Conservation (phyloP, 2,329 filamentous ascomycete species). For the Calonectria hawksworthii region DNA sequence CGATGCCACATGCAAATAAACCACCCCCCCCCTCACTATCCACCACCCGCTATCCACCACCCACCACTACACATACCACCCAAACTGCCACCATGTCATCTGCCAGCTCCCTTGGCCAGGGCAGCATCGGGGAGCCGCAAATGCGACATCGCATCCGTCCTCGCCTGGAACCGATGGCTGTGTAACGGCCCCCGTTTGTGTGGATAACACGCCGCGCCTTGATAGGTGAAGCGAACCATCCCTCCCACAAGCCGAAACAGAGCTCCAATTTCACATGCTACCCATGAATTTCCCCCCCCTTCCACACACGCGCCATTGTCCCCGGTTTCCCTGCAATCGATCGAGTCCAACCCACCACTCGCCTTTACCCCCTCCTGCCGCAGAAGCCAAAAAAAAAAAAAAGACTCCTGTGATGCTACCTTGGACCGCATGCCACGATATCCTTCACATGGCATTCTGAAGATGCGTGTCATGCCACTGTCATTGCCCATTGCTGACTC, state of each 20-base stretch:
- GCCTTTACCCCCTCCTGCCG: not conserved
- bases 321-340: not conserved
- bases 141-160: constrained; percentile 9
- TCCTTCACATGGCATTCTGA: not conserved
- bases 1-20: constrained; percentile 15
- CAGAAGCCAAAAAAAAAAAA: not conserved
- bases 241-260: constrained; percentile 5
- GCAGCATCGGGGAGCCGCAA: constrained; percentile 11
- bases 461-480: not conserved
- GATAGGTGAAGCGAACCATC: not conserved
- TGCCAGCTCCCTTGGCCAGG: constrained; percentile 6
- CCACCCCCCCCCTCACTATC: not conserved
- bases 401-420: not conserved
- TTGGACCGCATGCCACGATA: not conserved
- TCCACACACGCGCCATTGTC: not conserved
- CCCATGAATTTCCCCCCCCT: not conserved
- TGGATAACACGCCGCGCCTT: constrained; percentile 4
- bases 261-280: constrained; percentile 5
- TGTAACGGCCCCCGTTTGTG: constrained; percentile 2
- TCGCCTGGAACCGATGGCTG: constrained; percentile 11
- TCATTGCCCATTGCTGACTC: not conserved
- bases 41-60: not conserved
- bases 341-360: not conserved
- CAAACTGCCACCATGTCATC: constrained; percentile 8
- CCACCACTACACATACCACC: no score